phyloP scores from a whole-genome alignment of 164 flowering plant genomes.

The Piper longum region DNA sequence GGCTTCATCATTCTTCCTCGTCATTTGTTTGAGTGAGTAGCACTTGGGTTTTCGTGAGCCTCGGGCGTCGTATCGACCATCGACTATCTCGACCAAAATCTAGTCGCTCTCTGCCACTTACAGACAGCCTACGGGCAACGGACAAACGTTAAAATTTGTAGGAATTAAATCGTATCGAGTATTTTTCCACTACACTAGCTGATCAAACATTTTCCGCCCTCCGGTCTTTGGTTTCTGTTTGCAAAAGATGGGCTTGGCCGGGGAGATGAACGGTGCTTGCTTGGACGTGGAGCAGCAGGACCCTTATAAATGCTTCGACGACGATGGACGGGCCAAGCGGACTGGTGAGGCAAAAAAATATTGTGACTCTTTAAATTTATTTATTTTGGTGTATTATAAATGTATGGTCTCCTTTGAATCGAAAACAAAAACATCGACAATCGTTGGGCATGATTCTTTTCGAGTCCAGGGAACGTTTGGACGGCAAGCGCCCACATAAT shows the following conservation, averaged over 20 bases:
- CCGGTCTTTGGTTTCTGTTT: background rate
- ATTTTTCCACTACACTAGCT: background rate
- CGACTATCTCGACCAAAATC: too few species aligned
- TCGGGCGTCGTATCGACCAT: background rate
- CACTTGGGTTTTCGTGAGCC: slow-evolving; percentile 1
- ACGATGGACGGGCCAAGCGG: slow-evolving; percentile 31
- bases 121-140: background rate
- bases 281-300: slow-evolving; percentile 13
- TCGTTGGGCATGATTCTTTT: background rate
- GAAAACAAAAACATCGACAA: too few species aligned
- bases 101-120: background rate
- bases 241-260: slow-evolving; percentile 1
- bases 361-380: background rate
- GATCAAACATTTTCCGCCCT: background rate
- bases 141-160: background rate
- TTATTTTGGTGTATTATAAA: too few species aligned
- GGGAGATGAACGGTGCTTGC: slow-evolving; percentile 3
- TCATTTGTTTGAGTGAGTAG: too few species aligned
- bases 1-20: too few species aligned
- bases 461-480: slow-evolving; percentile 32
- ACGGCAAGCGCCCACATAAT: slow-evolving; percentile 55
- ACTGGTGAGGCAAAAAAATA: slow-evolving; percentile 15
- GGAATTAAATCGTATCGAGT: background rate
- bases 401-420: too few species aligned
- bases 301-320: slow-evolving; percentile 22